These are phyloP conservation scores for Apiospora pterosperma DNA, from an alignment of 2,329 filamentous ascomycete genomes.

Conservation along the genomic window DNA sequence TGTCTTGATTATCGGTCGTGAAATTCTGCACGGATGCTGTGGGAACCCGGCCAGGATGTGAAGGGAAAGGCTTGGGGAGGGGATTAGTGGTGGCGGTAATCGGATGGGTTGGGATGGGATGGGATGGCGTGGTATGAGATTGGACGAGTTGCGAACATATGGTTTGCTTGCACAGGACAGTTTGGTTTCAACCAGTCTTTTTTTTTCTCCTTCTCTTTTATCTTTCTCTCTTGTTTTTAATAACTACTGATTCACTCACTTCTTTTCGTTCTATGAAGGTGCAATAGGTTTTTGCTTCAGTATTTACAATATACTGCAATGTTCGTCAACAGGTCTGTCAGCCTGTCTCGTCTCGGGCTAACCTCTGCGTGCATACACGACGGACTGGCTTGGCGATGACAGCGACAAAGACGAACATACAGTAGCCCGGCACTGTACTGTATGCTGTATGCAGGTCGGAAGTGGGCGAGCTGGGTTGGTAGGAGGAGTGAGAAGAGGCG, in stretches of 20 bases:
- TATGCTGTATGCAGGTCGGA: neutral
- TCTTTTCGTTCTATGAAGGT: neutral
- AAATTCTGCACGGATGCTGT: neutral
- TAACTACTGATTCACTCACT: neutral
- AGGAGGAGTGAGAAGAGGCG: neutral
- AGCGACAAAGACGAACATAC: neutral
- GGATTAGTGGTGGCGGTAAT: neutral
- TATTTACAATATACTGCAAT: neutral
- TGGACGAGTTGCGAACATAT: neutral
- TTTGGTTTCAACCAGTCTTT: neutral
- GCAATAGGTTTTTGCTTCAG: neutral
- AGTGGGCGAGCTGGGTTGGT: neutral
- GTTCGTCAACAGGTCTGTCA: neutral
- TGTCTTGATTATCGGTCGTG: neutral
- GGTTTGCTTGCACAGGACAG: neutral
- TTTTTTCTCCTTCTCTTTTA: too few species aligned
- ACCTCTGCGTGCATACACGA: neutral
- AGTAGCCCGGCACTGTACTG: neutral
- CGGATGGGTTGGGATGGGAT: neutral
- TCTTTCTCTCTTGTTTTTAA: too few species aligned
- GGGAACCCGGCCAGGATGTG: neutral
- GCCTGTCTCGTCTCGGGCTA: neutral
- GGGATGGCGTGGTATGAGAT: neutral
- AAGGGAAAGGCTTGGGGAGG: neutral
- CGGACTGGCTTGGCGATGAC: constrained; percentile 1